Evolutionary conservation across 768 basidiomycete genomes (phyloP), one percentile per base, ranked within the genome.

Genomic region (Lyophyllum shimeji): DNA sequence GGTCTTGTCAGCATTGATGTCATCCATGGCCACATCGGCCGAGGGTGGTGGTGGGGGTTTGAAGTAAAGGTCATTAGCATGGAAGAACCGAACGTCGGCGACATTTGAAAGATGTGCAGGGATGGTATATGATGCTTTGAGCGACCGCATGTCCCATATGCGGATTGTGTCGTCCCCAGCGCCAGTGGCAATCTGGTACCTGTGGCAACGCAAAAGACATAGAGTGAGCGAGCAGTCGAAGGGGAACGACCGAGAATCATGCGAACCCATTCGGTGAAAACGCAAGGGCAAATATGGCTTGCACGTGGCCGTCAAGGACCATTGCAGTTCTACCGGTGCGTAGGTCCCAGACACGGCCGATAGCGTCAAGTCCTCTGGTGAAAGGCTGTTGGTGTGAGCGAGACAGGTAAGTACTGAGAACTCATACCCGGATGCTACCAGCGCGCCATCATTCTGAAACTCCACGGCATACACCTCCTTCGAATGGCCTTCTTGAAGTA

Each of bases 121-220:
- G 62, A 98, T 97, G 40, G 93, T 98, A 71, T 97, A 94, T 11
- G 95, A 74, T n/a, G 93, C 86, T 62, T 89, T 93, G 29, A 97
- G 80, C 15, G 91, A 89, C 37, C 97, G 88, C 76, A 98, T 86
- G 74, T 99, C 97, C 97, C 97, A 99, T 78, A 98, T 93, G 46
- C 95, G 89, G 65, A 99, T 90, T 0, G 97, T 97, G 68, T 98
- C 97, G 71, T 99, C 97, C 44, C 92, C 94, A 3, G 95, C 88
- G 34, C 96, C 97, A 0, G 97, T 97, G 27, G 95, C 97, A 47
- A 99, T 87, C 80, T 98, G 96, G 67, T 97, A 95, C 58, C 95
- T 98, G 65, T 42, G 60, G 48, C 46, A 47, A 58, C 44, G 48
- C 46, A 59, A n/a, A n/a, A n/a, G n/a, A 56, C 46, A 47, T 46